Evolutionary conservation across 352 stramenopile species (phyloP).

Genomic region (Globisporangium okanoganense): DNA sequence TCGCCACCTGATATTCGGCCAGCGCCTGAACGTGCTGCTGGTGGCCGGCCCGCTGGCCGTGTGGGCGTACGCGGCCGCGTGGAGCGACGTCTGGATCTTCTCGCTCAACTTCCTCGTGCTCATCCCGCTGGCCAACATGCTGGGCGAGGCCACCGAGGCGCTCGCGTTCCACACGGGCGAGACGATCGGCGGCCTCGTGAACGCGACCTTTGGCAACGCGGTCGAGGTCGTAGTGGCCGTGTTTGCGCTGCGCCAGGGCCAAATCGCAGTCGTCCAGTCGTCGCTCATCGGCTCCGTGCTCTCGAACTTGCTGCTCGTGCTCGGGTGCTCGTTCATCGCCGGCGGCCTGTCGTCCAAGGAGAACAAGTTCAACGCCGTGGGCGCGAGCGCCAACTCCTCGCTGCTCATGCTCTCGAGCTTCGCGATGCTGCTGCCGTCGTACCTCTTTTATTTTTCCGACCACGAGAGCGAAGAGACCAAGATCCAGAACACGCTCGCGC

Average conservation of each 20-base stretch:
- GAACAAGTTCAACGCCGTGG: slow-evolving; percentile 91
- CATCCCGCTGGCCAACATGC: slow-evolving; percentile 93
- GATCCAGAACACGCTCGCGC: slow-evolving; percentile 61
- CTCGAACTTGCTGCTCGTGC: slow-evolving; percentile 97
- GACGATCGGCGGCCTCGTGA: slow-evolving; percentile 96
- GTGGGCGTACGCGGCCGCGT: slow-evolving; percentile 54
- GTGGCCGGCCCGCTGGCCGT: slow-evolving; percentile 55
- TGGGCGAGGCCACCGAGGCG: slow-evolving; percentile 97
- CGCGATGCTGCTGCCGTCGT: slow-evolving; percentile 92
- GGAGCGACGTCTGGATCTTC: slow-evolving; percentile 87
- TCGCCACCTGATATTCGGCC: slow-evolving; percentile 34
- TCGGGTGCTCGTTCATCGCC: slow-evolving; percentile 95
- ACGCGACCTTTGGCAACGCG: slow-evolving; percentile 98
- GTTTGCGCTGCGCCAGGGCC: slow-evolving; percentile 90
- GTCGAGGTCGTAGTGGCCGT: slow-evolving; percentile 96
- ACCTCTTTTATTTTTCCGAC: slow-evolving; percentile 87
- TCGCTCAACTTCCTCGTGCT: slow-evolving; percentile 96
- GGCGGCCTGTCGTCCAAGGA: slow-evolving; percentile 78
- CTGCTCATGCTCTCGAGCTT: slow-evolving; percentile 93
- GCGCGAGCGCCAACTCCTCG: slow-evolving; percentile 92
- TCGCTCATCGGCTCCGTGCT: slow-evolving; percentile 97
- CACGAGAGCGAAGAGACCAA: slow-evolving; percentile 67
- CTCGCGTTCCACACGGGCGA: slow-evolving; percentile 96
- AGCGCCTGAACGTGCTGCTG: slow-evolving; percentile 72
- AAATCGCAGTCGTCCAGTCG: slow-evolving; percentile 96